phyloP scores from a whole-genome alignment of 1,284 basidiomycete species.

The Leccinum pseudoinsigne region DNA sequence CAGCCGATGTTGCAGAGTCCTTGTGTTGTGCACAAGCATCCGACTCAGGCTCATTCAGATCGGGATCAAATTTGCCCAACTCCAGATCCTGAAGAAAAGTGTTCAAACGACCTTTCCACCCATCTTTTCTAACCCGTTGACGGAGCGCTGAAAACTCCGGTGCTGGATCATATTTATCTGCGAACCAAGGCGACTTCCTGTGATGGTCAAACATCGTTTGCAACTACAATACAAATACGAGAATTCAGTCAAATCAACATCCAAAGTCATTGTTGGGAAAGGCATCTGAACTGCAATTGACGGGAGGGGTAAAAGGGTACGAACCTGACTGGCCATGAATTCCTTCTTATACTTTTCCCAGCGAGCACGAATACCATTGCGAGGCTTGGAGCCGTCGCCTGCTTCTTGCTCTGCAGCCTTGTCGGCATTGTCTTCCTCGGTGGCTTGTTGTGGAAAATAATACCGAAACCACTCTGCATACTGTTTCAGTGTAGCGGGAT shows the following conservation, averaged over 20 bases:
- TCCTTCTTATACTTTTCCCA: slow-evolving; percentile 95
- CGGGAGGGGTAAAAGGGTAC: slow-evolving; percentile 33
- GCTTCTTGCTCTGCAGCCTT: slow-evolving; percentile 80
- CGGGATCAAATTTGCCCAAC: slow-evolving; percentile 80
- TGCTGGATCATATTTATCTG: slow-evolving; percentile 86
- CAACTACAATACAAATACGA: slow-evolving; percentile 59
- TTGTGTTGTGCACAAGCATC: slow-evolving; percentile 48
- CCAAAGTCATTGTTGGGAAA: slow-evolving; percentile 14
- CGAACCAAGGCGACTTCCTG: slow-evolving; percentile 90
- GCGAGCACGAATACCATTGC: slow-evolving; percentile 74
- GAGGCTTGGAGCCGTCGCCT: slow-evolving; percentile 73
- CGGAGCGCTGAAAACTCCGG: slow-evolving; percentile 70
- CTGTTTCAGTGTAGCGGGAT: slow-evolving; percentile 78
- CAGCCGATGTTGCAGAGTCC: slow-evolving; percentile 43
- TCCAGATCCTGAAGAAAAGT: slow-evolving; percentile 79
- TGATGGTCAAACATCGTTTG: slow-evolving; percentile 92
- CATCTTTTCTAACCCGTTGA: slow-evolving; percentile 74
- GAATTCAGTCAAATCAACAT: slow-evolving; percentile 33
- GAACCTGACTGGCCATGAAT: slow-evolving; percentile 81
- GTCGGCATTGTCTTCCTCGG: slow-evolving; percentile 77
- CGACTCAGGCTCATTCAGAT: slow-evolving; percentile 57
- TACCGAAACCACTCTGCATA: slow-evolving; percentile 91
- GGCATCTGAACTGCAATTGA: slow-evolving; percentile 16
- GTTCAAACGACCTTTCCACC: slow-evolving; percentile 73
- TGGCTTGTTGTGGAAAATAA: slow-evolving; percentile 73